Base-by-base conservation (phyloP, 2,329 filamentous ascomycete species). In the Sordariomycetes sp. region DNA sequence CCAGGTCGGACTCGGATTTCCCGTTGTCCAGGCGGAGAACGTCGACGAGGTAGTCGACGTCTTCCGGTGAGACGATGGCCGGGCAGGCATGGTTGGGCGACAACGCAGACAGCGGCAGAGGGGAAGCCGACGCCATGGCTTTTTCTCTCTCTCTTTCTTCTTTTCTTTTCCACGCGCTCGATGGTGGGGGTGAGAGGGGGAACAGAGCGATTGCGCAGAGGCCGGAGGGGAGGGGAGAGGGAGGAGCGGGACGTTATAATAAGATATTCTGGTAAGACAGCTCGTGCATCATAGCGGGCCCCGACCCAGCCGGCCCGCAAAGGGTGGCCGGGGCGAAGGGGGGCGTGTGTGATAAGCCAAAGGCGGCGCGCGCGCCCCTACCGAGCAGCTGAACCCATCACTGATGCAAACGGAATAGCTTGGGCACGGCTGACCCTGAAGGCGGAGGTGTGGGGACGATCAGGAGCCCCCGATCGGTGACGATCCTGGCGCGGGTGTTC, bases 1-100 rank as follows among this genome's bases (percentile, higher is more conserved):
- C 75, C 24, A 75, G 59, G 43, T 72, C 68, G 8, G 65, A 65
- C 62, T 79, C 77, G 10, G 71, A 70, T 46, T 65, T 64, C 59
- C 65, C 68, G 25, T 61, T 57, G 20, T 67, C 58, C 14, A 72
- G 61, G 34, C 65, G 66, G 32, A 79, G 65, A 8, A 79, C 77
- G 28, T 73, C 65, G 58, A 65, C 62, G 55, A 68, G 24, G 56
- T 40, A 54, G 46, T 55, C 53, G 43, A 25, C 35, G n/a, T 57
- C 48, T n/a, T 24, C 46, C 3, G 46, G 11, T 6, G 46, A 12
- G 46, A 50, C 46, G 22, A 11, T 43, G 3, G 37, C 46, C n/a
- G 46, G 46, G 22, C 46, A 50, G 46, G 20, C 22, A 50, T 50
- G 3, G 20, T 22, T 22, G 20, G 46, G n/a, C 20, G 20, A 11